Evolutionary conservation across 108 stramenopile genomes (phyloP), one percentile per base, ranked within the genome.

Genomic region (Skeletonema potamos): DNA sequence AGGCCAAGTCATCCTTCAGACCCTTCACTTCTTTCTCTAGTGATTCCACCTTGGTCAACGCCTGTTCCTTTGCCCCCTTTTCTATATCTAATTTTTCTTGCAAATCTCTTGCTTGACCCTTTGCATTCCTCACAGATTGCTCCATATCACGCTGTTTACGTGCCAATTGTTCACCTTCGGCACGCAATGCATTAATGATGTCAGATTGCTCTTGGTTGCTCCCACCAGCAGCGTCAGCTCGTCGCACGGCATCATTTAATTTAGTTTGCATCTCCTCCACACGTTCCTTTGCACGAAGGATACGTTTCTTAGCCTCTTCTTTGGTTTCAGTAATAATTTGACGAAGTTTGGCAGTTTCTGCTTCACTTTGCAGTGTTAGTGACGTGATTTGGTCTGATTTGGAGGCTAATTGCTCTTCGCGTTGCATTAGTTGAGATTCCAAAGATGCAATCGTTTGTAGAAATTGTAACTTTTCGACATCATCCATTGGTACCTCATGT

Each of bases 61-160:
- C 86, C 36, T 27, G 59, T 34, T 74, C 72, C 43, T 74, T 66
- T 10, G 27, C 59, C 1, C 62, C 54, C 26, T 36, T 74, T 83
- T 92, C 88, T 33, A 56, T 41, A 57, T 86, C 79, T 29, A 92
- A 57, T 51, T 72, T 26, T 57, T 82, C 84, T 60, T 61, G 26
- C 54, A 93, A 66, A 13, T 83, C 79, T 15, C 92, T 79, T 7
- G 80, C 76, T 66, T 90, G 87, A 4, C 74, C 72, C 54, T 79
- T 82, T 20, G 92, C 89, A 11, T 67, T 78, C 56, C 92, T 83
- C 15, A 93, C 89, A 0, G 85, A 76, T 66, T 88, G 79, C 59
- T 93, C 92, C 92, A 93, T 93, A 41, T 81, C 77, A 33, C 81
- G 66, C 62, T 93, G 92, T 54, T 90, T 93, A 27, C 59, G 66